Evolutionary conservation across 1,139 yeast species (phyloP), one percentile per base, ranked within the genome.

Genomic region (Taphrina communis): DNA sequence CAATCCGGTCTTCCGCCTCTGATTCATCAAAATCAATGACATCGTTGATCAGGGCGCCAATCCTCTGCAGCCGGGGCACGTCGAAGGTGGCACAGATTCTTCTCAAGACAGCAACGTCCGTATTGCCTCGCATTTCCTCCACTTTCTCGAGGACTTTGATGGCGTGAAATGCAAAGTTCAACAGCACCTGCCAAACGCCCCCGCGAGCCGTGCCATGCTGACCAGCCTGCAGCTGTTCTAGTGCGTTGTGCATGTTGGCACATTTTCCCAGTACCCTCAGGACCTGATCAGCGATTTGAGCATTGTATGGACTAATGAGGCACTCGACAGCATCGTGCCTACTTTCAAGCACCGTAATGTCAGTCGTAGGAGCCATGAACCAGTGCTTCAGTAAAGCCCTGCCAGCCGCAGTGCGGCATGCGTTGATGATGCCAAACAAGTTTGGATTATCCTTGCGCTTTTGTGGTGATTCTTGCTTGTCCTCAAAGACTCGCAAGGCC

Each of bases 1-100:
- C 74, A 0, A 80, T 72, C 19, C 75, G 74, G 6, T 78, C 76
- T n/a, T 75, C 74, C n/a, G 77, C 78, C 2, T 73, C 72, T 0
- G 83, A 78, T 3, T 74, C 69, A 9, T 77, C 80, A 66, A 80
- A 75, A 70, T 82, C 83, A 44, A 82, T 77, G 1, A 76, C 74
- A 12, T 60, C 55, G 9, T 70, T 71, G 71, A 75, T 73, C 52
- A 67, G 60, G 38, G 56, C 41, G 14, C 70, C 61, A 19, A 72
- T 69, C n/a, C 57, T 59, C 8, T 71, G 68, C 31, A 72, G 59
- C 4, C 69, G 44, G 36, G 70, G 72, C 1, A 70, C 68, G 9
- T 71, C 70, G 25, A 75, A 70, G 0, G 66, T 58, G 7, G 68
- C 70, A 14, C 67, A 51, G 2, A 75, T 56, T 3, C 69, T 36